Conservation (phyloP, 306 rosid genomes). For the Neltuma alba region DNA sequence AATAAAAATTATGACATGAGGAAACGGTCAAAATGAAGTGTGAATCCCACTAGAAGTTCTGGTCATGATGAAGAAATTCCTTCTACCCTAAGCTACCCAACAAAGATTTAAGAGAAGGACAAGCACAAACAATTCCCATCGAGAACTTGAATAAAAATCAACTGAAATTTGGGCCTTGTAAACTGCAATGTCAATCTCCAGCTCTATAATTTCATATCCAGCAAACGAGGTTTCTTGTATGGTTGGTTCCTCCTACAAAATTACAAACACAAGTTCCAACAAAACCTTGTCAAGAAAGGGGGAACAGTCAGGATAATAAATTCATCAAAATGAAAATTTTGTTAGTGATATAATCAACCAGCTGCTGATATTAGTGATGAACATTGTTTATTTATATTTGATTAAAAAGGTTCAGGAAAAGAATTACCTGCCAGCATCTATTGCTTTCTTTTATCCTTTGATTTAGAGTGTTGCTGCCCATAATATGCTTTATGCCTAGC, state of each 20-base stretch:
- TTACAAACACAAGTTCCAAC: neutral
- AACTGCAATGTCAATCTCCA: constrained; percentile 26
- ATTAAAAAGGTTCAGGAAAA: neutral
- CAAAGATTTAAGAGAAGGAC: neutral
- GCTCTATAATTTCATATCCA: neutral
- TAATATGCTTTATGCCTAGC: constrained; percentile 61
- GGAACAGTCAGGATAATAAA: no score
- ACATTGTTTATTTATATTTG: constrained; percentile 1
- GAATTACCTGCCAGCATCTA: constrained; percentile 50
- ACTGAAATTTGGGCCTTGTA: neutral
- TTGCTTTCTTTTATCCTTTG: constrained; percentile 55
- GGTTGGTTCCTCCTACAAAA: constrained; percentile 39
- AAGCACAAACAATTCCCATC: constrained; percentile 21
- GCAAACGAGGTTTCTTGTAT: neutral
- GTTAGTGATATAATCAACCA: constrained; percentile 14
- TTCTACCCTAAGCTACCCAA: neutral
- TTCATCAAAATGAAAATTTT: no score
- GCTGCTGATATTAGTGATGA: constrained; percentile 1
- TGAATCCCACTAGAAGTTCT: constrained; percentile 27
- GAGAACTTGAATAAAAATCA: neutral
- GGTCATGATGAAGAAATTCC: constrained; percentile 9
- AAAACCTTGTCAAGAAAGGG: neutral
- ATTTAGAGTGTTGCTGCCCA: constrained; percentile 51
- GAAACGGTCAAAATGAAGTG: constrained; percentile 24
- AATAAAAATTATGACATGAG: neutral